phyloP scores from a whole-genome alignment of 768 basidiomycete species.

The Psilocybe cyanescens region DNA sequence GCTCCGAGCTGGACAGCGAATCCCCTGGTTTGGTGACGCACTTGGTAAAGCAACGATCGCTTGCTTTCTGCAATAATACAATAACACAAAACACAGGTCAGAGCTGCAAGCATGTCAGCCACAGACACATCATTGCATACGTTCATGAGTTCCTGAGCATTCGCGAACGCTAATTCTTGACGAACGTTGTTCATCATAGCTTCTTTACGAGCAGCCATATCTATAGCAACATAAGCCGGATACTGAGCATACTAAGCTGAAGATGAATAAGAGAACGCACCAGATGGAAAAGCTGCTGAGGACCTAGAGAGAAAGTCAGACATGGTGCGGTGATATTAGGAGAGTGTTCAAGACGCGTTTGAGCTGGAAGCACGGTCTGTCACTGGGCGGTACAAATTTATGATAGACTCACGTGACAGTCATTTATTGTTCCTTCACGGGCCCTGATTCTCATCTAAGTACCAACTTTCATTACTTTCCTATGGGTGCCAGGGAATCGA shows the following conservation, averaged over 20 bases:
- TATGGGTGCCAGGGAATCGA: slow-evolving; percentile 78
- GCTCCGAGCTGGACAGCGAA: slow-evolving; percentile 70
- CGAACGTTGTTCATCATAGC: slow-evolving; percentile 66
- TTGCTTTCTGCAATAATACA: slow-evolving; percentile 62
- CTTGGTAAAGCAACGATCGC: slow-evolving; percentile 77
- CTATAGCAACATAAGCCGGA: slow-evolving; percentile 25
- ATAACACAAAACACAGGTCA: not conserved
- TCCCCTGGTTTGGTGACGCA: slow-evolving; percentile 78
- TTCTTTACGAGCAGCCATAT: slow-evolving; percentile 52
- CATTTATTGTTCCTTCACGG: not conserved
- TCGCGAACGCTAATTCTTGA: slow-evolving; percentile 70
- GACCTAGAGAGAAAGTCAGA: slow-evolving; percentile 53
- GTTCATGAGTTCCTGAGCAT: slow-evolving; percentile 83
- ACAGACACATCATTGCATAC: slow-evolving; percentile 39
- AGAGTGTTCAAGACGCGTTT: slow-evolving; percentile 7
- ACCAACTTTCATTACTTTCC: not conserved
- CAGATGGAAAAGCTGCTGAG: slow-evolving; percentile 32
- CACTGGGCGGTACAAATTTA: not conserved
- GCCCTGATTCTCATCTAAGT: not conserved
- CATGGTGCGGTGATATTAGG: slow-evolving; percentile 35
- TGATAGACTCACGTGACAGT: not conserved
- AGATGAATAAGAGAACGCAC: slow-evolving; percentile 21
- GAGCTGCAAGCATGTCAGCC: not conserved
- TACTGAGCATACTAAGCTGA: not conserved
- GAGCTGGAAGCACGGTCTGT: not conserved